Percentiles rank a stretch among this genome's conserved stretches.
phyloP scores from a whole-genome alignment of 2,329 filamentous ascomycete genomes.

The Aspergillus melleus region DNA sequence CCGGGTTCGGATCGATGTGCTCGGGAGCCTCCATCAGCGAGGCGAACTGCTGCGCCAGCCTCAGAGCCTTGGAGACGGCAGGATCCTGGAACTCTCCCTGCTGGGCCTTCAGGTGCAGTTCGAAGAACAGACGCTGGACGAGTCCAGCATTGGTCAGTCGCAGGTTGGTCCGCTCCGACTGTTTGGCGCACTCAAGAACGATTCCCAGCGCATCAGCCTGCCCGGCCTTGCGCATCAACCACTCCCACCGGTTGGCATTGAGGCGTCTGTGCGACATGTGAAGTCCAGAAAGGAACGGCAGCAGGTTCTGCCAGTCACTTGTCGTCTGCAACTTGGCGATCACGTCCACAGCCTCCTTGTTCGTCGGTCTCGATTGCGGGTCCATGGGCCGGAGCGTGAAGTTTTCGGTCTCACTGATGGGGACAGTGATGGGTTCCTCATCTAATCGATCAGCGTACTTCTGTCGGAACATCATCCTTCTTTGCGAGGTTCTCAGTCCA shows the following conservation, averaged over 20 bases:
- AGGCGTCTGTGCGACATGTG: constrained; percentile 30
- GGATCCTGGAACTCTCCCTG: constrained; percentile 34
- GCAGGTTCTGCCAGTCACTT: constrained; percentile 44
- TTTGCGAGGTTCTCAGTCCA: constrained; percentile 38
- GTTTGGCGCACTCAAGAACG: constrained; percentile 40
- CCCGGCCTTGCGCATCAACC: constrained; percentile 40
- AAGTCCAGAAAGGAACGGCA: constrained; percentile 42
- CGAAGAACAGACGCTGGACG: constrained; percentile 37
- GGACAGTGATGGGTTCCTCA: constrained; percentile 43
- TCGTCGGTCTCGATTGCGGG: constrained; percentile 33
- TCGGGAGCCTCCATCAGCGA: constrained; percentile 38
- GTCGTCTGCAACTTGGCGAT: constrained; percentile 37
- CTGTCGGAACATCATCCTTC: constrained; percentile 40
- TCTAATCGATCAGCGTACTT: constrained; percentile 36
- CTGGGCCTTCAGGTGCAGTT: constrained; percentile 38
- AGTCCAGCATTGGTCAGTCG: constrained; percentile 30
- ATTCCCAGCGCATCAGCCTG: constrained; percentile 34
- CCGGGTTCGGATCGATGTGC: constrained; percentile 24
- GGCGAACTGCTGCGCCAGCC: constrained; percentile 36
- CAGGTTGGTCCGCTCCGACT: constrained; percentile 37
- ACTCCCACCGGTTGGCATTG: constrained; percentile 28
- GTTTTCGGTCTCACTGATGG: constrained; percentile 39
- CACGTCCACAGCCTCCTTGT: constrained; percentile 30
- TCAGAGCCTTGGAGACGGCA: constrained; percentile 29
- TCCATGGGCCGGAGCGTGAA: constrained; percentile 41